These are phyloP conservation scores for Russula olivacea DNA, from an alignment of 768 basidiomycete species.

Conservation along the genomic window DNA sequence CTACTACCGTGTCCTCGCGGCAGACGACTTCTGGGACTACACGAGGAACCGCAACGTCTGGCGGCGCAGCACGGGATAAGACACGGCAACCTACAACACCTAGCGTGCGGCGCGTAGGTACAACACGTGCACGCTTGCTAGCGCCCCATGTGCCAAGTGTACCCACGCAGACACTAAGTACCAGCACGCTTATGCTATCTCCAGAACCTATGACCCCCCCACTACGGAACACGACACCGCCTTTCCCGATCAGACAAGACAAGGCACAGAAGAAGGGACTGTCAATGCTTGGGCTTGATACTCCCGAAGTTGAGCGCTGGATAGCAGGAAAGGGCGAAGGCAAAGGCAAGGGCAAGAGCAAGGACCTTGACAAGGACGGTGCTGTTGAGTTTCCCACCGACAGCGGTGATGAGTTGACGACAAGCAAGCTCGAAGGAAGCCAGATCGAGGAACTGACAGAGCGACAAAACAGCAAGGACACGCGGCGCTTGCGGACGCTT, in stretches of 20 bases:
- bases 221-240: slow-evolving; percentile 28
- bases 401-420: slow-evolving; percentile 36
- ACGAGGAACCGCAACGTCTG: not conserved
- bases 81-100: slow-evolving; percentile 11
- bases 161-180: slow-evolving; percentile 1
- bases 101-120: slow-evolving; percentile 5
- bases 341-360: not conserved
- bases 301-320: slow-evolving; percentile 51
- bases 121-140: slow-evolving; percentile 11
- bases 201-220: slow-evolving; percentile 20
- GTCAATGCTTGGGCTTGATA: slow-evolving; percentile 40
- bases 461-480: slow-evolving; percentile 39
- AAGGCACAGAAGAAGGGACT: slow-evolving; percentile 16
- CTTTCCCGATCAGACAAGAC: slow-evolving; percentile 30
- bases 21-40: not conserved
- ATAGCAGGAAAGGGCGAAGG: slow-evolving; percentile 36
- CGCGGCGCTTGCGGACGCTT: slow-evolving; percentile 34
- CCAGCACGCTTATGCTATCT: slow-evolving; percentile 21
- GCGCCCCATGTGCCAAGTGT: slow-evolving; percentile 14
- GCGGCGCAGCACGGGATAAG: slow-evolving; percentile 2
- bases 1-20: slow-evolving; percentile 11
- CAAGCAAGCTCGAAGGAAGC: slow-evolving; percentile 27
- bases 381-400: slow-evolving; percentile 41
- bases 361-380: slow-evolving; percentile 25
- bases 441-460: slow-evolving; percentile 39